Percentiles rank a stretch among this genome's conserved stretches.
phyloP scores from a whole-genome alignment of 176 grass and related monocot genomes.

The Eremochloa ophiuroides region DNA sequence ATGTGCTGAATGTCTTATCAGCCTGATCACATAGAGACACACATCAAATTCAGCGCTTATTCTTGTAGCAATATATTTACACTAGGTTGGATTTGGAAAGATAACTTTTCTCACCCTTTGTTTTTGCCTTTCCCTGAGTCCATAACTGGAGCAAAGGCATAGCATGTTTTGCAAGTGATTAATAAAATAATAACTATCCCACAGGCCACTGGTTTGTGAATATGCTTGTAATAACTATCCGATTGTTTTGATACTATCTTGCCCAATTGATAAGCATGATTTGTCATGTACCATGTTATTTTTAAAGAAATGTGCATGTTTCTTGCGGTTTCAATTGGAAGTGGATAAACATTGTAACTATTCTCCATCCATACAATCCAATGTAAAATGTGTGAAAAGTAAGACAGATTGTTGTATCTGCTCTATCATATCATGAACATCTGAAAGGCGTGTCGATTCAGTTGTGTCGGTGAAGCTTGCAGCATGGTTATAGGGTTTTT shows the following conservation, averaged over 20 bases:
- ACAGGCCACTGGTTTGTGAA: neutral
- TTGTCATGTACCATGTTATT: neutral
- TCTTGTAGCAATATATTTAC: neutral
- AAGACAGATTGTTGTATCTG: constrained; percentile 3
- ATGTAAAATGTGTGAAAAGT: constrained; percentile 9
- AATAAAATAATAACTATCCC: neutral
- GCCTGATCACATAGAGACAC: neutral
- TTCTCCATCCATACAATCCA: constrained; percentile 14
- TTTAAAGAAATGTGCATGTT: neutral
- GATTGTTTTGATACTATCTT: neutral
- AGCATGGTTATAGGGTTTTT: neutral
- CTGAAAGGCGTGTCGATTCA: constrained; percentile 3
- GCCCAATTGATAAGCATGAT: neutral
- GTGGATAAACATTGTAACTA: constrained; percentile 7
- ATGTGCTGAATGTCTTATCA: neutral
- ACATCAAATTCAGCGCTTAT: constrained; percentile 14
- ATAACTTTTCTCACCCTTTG: neutral
- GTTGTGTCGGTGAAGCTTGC: neutral
- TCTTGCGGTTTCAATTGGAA: neutral
- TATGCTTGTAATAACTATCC: neutral
- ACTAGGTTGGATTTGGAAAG: neutral
- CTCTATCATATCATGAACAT: constrained; percentile 10
- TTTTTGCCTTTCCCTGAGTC: neutral
- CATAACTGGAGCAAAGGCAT: neutral
- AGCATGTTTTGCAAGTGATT: constrained; percentile 17